Conservation (phyloP, 768 basidiomycete species). For the Russula earlei region DNA sequence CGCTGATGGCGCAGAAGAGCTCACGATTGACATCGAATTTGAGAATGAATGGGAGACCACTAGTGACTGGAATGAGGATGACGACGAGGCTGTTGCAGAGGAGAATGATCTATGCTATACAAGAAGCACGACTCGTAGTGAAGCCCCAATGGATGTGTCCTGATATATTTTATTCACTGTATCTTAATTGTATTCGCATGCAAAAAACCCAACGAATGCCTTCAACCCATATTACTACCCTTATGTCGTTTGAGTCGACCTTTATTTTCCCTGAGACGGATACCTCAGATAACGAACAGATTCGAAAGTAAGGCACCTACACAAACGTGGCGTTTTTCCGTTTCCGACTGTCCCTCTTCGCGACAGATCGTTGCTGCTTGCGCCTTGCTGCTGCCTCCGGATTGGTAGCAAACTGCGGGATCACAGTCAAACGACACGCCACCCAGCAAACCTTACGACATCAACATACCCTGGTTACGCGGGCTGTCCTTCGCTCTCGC, state of each 20-base stretch:
- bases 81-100: slow-evolving; percentile 64
- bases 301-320: slow-evolving; percentile 33
- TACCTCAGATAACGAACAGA: slow-evolving; percentile 3
- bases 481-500: slow-evolving; percentile 56
- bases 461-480: slow-evolving; percentile 36
- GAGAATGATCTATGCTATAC: slow-evolving; percentile 68
- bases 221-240: slow-evolving; percentile 24
- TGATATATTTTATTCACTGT: slow-evolving; percentile 22
- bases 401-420: slow-evolving; percentile 50
- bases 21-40: slow-evolving; percentile 71
- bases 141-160: slow-evolving; percentile 34
- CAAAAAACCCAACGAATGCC: neutral
- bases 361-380: slow-evolving; percentile 57
- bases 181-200: slow-evolving; percentile 14
- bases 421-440: neutral
- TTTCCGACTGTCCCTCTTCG: slow-evolving; percentile 83
- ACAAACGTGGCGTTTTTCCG: slow-evolving; percentile 53
- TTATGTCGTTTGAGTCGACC: slow-evolving; percentile 40
- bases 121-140: slow-evolving; percentile 26
- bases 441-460: neutral
- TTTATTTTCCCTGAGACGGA: slow-evolving; percentile 35
- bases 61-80: slow-evolving; percentile 87
- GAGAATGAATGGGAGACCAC: slow-evolving; percentile 87
- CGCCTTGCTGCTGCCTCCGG: slow-evolving; percentile 71
- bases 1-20: slow-evolving; percentile 46